Evolutionary conservation across 768 basidiomycete species (phyloP).

Genomic region (Gyrodon lividus): DNA sequence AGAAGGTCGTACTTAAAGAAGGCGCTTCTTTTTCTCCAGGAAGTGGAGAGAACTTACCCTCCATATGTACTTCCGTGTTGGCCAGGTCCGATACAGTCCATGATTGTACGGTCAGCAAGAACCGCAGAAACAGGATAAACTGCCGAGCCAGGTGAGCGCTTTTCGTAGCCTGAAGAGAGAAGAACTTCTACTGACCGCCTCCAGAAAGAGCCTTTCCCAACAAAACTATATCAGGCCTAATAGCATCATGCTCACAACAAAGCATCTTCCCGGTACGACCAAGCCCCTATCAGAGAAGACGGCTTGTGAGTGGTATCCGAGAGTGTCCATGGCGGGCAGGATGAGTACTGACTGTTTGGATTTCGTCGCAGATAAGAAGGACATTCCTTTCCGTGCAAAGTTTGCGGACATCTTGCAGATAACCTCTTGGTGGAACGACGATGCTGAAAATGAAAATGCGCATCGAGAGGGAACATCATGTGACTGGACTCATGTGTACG

Average conservation of each 20-base stretch:
- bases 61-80: slow-evolving; percentile 97
- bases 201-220: slow-evolving; percentile 97
- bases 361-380: slow-evolving; percentile 96
- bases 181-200: slow-evolving; percentile 58
- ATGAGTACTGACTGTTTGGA: slow-evolving; percentile 72
- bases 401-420: slow-evolving; percentile 71
- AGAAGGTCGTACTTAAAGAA: not conserved
- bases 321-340: not conserved
- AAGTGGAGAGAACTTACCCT: slow-evolving; percentile 49
- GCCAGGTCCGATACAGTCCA: slow-evolving; percentile 92
- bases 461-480: not conserved
- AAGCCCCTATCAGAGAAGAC: slow-evolving; percentile 56
- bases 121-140: slow-evolving; percentile 98
- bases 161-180: not conserved
- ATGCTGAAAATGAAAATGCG: slow-evolving; percentile 56
- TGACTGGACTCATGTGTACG: slow-evolving; percentile 27
- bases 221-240: slow-evolving; percentile 89
- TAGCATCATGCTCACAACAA: slow-evolving; percentile 80
- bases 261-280: slow-evolving; percentile 94
- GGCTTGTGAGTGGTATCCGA: not conserved
- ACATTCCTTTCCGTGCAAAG: slow-evolving; percentile 93
- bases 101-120: slow-evolving; percentile 85
- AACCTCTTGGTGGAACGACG: slow-evolving; percentile 87
- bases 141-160: slow-evolving; percentile 28
- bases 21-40: not conserved